phyloP scores from a whole-genome alignment of 495 filamentous ascomycete genomes.

The Tuber melanosporum region DNA sequence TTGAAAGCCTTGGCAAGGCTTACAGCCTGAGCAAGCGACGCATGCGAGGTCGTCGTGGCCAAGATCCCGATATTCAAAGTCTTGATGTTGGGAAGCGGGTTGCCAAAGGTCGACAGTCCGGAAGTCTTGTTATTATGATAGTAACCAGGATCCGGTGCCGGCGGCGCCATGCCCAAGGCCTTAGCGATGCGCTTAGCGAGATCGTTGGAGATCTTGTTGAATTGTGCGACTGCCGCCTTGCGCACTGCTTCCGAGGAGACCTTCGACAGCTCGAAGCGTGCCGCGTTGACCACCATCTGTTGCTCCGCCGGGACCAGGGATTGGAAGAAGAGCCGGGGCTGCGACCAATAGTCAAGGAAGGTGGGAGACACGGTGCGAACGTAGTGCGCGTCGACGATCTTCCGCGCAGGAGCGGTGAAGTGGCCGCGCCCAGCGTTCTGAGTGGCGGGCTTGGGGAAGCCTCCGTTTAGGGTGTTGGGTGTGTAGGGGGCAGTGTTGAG shows the following conservation, averaged over 20 bases:
- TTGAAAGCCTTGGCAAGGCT: slow-evolving; percentile 48
- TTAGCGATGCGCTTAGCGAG: slow-evolving; percentile 60
- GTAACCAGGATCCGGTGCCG: slow-evolving; percentile 55
- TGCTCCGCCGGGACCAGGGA: slow-evolving; percentile 63
- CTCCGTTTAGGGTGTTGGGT: slow-evolving; percentile 62
- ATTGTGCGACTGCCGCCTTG: slow-evolving; percentile 59
- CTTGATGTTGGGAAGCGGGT: slow-evolving; percentile 54
- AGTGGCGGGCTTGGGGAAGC: slow-evolving; percentile 62
- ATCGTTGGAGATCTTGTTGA: slow-evolving; percentile 66
- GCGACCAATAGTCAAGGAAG: slow-evolving; percentile 70
- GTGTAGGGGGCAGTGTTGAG: slow-evolving; percentile 53
- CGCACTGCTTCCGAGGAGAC: slow-evolving; percentile 53
- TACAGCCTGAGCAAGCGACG: slow-evolving; percentile 47
- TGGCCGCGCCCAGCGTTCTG: slow-evolving; percentile 64
- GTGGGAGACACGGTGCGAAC: slow-evolving; percentile 56
- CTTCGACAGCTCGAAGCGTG: slow-evolving; percentile 65
- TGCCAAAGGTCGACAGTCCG: slow-evolving; percentile 55
- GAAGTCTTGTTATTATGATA: slow-evolving; percentile 66
- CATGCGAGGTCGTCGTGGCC: slow-evolving; percentile 45
- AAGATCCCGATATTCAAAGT: slow-evolving; percentile 65
- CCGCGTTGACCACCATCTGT: slow-evolving; percentile 70
- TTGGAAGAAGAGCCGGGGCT: slow-evolving; percentile 72
- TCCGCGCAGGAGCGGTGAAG: slow-evolving; percentile 61
- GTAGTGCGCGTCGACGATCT: slow-evolving; percentile 49
- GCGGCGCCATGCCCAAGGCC: slow-evolving; percentile 55